Evolutionary conservation across 129 eudicot species (phyloP).

Genomic region (Centaurea solstitialis): DNA sequence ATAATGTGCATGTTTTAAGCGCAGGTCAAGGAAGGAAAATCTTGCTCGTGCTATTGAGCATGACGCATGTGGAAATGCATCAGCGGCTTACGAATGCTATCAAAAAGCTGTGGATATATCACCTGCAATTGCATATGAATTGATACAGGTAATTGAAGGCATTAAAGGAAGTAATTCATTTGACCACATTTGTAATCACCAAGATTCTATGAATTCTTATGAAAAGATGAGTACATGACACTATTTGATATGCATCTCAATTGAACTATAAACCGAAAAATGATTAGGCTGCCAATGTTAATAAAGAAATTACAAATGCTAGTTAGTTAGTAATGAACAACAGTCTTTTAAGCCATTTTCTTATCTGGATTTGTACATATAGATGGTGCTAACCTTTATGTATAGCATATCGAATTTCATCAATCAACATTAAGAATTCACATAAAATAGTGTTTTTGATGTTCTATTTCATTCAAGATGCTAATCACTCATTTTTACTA

Average conservation of each 20-base stretch:
- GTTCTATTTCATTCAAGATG: background rate
- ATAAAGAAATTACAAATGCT: background rate
- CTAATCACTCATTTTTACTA: background rate
- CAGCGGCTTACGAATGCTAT: constrained; percentile 95
- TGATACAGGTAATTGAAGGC: constrained; percentile 71
- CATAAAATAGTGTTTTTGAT: background rate
- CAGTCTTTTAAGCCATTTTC: background rate
- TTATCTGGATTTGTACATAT: constrained; percentile 6
- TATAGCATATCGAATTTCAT: background rate
- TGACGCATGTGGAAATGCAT: constrained; percentile 75
- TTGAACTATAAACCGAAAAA: background rate
- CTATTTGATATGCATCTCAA: constrained; percentile 8
- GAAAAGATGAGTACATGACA: background rate
- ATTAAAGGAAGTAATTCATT: background rate
- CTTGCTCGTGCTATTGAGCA: constrained; percentile 91
- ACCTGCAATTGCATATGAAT: constrained; percentile 78
- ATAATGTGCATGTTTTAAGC: constrained; percentile 10
- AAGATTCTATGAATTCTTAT: background rate
- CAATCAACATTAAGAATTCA: background rate
- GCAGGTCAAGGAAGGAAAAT: constrained; percentile 89
- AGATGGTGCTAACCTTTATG: background rate
- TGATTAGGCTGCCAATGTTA: background rate
- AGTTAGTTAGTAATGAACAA: background rate
- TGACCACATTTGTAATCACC: background rate
- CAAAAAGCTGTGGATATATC: constrained; percentile 98